Evolutionary conservation across 768 basidiomycete species (phyloP).

Genomic region (Phaeotremella skinneri): DNA sequence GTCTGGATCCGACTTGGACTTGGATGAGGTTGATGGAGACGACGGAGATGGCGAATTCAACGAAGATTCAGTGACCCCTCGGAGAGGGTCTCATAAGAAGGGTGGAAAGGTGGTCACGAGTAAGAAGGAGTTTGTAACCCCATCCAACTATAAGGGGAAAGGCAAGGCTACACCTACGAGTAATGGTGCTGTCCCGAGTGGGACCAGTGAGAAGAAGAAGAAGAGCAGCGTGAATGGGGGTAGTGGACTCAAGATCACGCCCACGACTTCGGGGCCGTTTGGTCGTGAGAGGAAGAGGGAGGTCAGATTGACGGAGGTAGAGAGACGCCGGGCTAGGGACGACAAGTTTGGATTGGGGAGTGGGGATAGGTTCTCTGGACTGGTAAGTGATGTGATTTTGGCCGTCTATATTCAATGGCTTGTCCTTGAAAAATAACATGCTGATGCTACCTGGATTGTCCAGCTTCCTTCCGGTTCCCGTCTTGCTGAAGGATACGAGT

Average conservation of each 20-base stretch:
- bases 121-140: not conserved
- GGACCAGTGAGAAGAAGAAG: not conserved
- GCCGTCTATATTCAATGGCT: not conserved
- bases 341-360: conserved; percentile 34
- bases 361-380: conserved; percentile 9
- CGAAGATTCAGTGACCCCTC: conserved; percentile 20
- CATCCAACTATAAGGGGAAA: not conserved
- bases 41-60: conserved; percentile 20
- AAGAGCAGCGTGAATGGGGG: conserved; percentile 16
- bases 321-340: conserved; percentile 40
- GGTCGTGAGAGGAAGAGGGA: conserved; percentile 39
- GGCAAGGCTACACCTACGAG: not conserved
- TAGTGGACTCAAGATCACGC: conserved; percentile 5
- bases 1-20: conserved; percentile 9
- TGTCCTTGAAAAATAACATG: not conserved
- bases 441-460: not conserved
- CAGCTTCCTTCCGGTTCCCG: not conserved
- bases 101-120: too few relatives aligned
- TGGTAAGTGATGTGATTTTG: conserved; percentile 13
- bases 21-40: conserved; percentile 20
- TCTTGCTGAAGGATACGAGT: not conserved
- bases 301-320: conserved; percentile 32
- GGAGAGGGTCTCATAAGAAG: not conserved
- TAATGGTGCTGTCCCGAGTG: not conserved
- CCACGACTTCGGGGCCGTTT: conserved; percentile 22